A percentile compares a stretch with the other conserved stretches of the same genome.
These are phyloP conservation scores for Emergomyces orientalis DNA, from an alignment of 2,329 filamentous ascomycete genomes.

Conservation along the genomic window DNA sequence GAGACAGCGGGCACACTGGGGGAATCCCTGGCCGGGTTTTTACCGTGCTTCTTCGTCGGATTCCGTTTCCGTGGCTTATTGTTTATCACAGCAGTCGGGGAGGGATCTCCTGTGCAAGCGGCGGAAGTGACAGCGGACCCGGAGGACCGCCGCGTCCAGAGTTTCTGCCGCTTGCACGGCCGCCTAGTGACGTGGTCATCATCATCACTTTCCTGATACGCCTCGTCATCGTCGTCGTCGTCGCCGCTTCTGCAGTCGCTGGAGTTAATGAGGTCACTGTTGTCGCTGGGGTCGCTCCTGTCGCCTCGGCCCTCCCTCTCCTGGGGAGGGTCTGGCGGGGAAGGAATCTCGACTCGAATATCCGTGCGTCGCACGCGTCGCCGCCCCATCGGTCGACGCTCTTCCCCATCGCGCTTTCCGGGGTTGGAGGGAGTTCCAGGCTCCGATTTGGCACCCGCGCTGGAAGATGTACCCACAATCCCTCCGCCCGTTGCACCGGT, in stretches of 20 bases:
- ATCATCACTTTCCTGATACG: no score
- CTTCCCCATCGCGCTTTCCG: slow-evolving; percentile 1
- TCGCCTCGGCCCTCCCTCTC: background rate
- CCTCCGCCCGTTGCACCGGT: background rate
- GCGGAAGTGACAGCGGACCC: slow-evolving; percentile 2
- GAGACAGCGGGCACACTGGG: background rate
- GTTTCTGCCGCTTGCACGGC: slow-evolving; percentile 4
- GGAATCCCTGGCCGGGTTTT: slow-evolving; percentile 2
- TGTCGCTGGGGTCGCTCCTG: background rate
- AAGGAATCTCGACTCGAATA: no score
- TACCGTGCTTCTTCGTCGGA: slow-evolving; percentile 1
- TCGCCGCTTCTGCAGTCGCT: background rate
- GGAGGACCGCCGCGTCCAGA: slow-evolving; percentile 1
- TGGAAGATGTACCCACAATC: background rate
- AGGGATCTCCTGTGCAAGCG: background rate
- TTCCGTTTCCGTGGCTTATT: slow-evolving; percentile 3
- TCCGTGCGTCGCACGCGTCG: background rate
- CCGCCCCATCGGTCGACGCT: background rate
- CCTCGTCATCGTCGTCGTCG: background rate
- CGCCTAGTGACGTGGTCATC: slow-evolving; percentile 6
- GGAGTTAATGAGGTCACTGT: no score
- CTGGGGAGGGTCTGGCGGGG: no score
- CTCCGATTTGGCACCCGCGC: background rate
- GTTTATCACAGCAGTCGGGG: background rate
- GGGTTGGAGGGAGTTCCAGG: background rate